A percentile compares a stretch with the other conserved stretches of the same genome.
These are phyloP conservation scores for Auricularia sp. DNA, from an alignment of 768 basidiomycete species.

Conservation along the genomic window DNA sequence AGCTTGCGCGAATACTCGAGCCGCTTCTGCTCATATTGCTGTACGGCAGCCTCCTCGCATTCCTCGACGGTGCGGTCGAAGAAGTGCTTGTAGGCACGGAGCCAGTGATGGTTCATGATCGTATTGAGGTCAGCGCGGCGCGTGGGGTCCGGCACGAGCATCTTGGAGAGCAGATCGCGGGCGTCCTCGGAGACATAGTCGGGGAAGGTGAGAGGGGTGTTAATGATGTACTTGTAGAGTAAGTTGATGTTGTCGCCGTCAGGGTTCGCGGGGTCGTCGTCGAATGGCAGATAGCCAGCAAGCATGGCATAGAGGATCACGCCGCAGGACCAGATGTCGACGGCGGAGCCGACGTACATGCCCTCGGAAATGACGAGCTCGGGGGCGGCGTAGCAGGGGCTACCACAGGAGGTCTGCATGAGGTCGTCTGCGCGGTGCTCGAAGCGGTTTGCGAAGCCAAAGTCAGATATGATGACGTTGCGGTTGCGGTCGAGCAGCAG, in stretches of 20 bases:
- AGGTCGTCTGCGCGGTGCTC: slow-evolving; percentile 87
- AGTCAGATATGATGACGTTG: slow-evolving; percentile 99
- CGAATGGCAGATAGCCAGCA: slow-evolving; percentile 95
- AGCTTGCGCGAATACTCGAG: slow-evolving; percentile 74
- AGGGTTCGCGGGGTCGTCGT: slow-evolving; percentile 96
- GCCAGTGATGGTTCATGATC: slow-evolving; percentile 87
- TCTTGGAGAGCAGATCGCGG: slow-evolving; percentile 71
- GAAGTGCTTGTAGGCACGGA: slow-evolving; percentile 47
- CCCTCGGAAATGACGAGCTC: slow-evolving; percentile 97
- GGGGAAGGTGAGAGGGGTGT: slow-evolving; percentile 93
- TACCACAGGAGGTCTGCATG: slow-evolving; percentile 97
- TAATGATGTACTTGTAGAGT: slow-evolving; percentile 96
- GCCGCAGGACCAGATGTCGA: slow-evolving; percentile 96
- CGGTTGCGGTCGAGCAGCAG: slow-evolving; percentile 92
- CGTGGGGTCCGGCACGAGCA: slow-evolving; percentile 90
- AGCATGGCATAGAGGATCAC: slow-evolving; percentile 97
- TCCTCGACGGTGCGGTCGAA: slow-evolving; percentile 70
- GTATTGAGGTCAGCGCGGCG: slow-evolving; percentile 62
- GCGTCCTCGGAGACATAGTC: slow-evolving; percentile 83
- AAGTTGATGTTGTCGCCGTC: slow-evolving; percentile 99
- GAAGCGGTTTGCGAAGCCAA: slow-evolving; percentile 97
- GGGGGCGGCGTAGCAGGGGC: slow-evolving; percentile 96
- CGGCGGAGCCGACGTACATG: slow-evolving; percentile 91
- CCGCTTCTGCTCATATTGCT: slow-evolving; percentile 76
- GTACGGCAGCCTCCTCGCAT: slow-evolving; percentile 69